Conservation (phyloP, 805 yeast species). For the Wickerhamomyces queroliae region DNA sequence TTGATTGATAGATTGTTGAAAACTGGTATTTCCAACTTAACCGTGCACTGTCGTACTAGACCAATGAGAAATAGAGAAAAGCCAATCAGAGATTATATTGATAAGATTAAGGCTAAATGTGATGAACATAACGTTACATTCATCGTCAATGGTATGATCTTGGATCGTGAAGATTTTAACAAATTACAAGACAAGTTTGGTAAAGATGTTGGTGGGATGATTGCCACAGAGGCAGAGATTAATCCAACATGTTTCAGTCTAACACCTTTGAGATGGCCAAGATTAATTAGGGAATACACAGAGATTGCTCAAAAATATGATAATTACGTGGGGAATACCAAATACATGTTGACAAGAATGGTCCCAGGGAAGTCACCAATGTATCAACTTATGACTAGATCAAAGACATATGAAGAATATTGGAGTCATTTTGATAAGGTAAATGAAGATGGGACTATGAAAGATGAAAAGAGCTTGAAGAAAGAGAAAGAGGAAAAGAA, state of each 20-base stretch:
- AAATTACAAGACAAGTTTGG: constrained; percentile 41
- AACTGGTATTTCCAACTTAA: constrained; percentile 83
- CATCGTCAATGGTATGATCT: constrained; percentile 77
- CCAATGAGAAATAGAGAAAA: constrained; percentile 83
- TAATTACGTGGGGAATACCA: constrained; percentile 67
- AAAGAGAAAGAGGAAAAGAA: not conserved
- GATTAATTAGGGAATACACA: constrained; percentile 50
- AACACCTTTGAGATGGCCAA: constrained; percentile 44
- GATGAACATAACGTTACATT: constrained; percentile 59
- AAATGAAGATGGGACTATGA: constrained; percentile 15
- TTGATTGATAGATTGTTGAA: constrained; percentile 51
- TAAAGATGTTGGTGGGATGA: constrained; percentile 82
- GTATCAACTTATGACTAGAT: constrained; percentile 50
- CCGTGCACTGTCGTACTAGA: constrained; percentile 88
- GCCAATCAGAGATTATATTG: constrained; percentile 69
- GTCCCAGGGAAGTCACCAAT: constrained; percentile 68
- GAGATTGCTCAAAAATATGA: constrained; percentile 47
- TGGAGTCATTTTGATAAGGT: constrained; percentile 18
- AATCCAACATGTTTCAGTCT: constrained; percentile 72
- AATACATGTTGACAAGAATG: constrained; percentile 73
- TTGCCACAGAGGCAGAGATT: constrained; percentile 84
- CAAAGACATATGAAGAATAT: constrained; percentile 51
- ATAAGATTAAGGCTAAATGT: constrained; percentile 57
- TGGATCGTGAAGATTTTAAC: constrained; percentile 45
- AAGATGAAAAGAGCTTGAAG: too few species aligned